Conservation (phyloP, 2,329 filamentous ascomycete genomes). For the Paecilomyces variotii region DNA sequence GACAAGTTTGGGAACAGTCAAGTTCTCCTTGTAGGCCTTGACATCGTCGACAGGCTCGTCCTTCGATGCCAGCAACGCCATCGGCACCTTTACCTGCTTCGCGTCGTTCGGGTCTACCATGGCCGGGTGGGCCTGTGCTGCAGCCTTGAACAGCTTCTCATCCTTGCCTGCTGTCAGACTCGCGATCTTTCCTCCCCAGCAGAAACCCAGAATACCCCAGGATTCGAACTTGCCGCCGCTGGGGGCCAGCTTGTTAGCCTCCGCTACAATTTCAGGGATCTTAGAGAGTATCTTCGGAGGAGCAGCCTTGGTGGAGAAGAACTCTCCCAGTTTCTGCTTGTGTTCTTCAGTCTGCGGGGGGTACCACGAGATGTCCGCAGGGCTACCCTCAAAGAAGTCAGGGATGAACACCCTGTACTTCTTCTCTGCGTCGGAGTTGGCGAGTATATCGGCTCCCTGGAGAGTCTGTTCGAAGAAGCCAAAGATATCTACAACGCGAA, state of each 20-base stretch:
- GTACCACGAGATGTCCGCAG: constrained; percentile 55
- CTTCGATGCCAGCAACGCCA: constrained; percentile 49
- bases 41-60: constrained; percentile 48
- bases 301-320: constrained; percentile 50
- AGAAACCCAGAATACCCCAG: constrained; percentile 55
- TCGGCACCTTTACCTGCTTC: constrained; percentile 47
- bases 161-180: constrained; percentile 44
- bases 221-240: constrained; percentile 33
- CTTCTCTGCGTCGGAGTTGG: constrained; percentile 54
- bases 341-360: constrained; percentile 54
- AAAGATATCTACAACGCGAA: constrained; percentile 47
- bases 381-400: constrained; percentile 78
- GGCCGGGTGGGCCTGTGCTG: constrained; percentile 49
- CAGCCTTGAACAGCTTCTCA: constrained; percentile 48
- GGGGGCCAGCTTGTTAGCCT: constrained; percentile 41
- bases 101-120: constrained; percentile 55
- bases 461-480: constrained; percentile 56
- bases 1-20: constrained; percentile 33
- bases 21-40: constrained; percentile 28
- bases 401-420: constrained; percentile 85
- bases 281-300: constrained; percentile 51
- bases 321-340: constrained; percentile 50
- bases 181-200: constrained; percentile 54
- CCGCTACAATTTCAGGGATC: constrained; percentile 48
- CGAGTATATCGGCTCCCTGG: constrained; percentile 57